Percentiles rank a stretch among this genome's conserved stretches.
Conservation (phyloP, 2,329 filamentous ascomycete genomes). For the Scytalidium lignicola region DNA sequence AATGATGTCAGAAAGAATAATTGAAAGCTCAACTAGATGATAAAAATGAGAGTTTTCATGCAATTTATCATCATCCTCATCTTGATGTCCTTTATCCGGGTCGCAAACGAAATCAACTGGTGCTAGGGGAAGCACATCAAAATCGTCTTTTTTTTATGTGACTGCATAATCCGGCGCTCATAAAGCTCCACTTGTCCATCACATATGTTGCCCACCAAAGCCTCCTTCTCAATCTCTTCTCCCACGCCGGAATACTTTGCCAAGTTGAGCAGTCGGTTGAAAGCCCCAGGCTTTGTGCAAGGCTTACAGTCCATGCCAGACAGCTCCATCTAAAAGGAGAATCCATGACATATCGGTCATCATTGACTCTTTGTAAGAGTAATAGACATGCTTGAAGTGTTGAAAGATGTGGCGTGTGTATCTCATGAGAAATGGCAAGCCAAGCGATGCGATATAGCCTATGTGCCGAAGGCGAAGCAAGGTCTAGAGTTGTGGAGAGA, state of each 20-base stretch:
- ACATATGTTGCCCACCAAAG: slow-evolving; percentile 28
- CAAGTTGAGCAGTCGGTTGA: slow-evolving; percentile 27
- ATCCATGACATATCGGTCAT: slow-evolving; percentile 28
- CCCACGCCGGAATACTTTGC: slow-evolving; percentile 26
- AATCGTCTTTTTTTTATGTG: slow-evolving; percentile 26
- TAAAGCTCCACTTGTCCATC: slow-evolving; percentile 31
- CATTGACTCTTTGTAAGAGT: slow-evolving; percentile 27
- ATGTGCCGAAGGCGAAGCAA: slow-evolving; percentile 23
- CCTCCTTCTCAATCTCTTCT: slow-evolving; percentile 26
- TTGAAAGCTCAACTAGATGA: slow-evolving; percentile 24
- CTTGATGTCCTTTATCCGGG: not conserved
- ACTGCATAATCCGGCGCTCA: slow-evolving; percentile 29
- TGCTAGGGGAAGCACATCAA: slow-evolving; percentile 23
- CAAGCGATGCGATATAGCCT: slow-evolving; percentile 28
- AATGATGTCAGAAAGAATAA: slow-evolving; percentile 29
- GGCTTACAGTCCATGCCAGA: slow-evolving; percentile 27
- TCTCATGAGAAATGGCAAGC: slow-evolving; percentile 26
- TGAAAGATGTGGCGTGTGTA: slow-evolving; percentile 28
- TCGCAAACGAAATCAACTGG: slow-evolving; percentile 22
- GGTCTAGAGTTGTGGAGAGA: slow-evolving; percentile 27
- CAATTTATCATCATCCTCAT: slow-evolving; percentile 9
- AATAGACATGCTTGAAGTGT: slow-evolving; percentile 30
- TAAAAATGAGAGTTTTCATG: slow-evolving; percentile 22
- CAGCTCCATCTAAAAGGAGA: slow-evolving; percentile 30
- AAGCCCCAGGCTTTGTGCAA: slow-evolving; percentile 28